A percentile compares a stretch with the other conserved stretches of the same genome.
Conservation (phyloP, 179 eudicot species). For the Heliamphora pulchella region DNA sequence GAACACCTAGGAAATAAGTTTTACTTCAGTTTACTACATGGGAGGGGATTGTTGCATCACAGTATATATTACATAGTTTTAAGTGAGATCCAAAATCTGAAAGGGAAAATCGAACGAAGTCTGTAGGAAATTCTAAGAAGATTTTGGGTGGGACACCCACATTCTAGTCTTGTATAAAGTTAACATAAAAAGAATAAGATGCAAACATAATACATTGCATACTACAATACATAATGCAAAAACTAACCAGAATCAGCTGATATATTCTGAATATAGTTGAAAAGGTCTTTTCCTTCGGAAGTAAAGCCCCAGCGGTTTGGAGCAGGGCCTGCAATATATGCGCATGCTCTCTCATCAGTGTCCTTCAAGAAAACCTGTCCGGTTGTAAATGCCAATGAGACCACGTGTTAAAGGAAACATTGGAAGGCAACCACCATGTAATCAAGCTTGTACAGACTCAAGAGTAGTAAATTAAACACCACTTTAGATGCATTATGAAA, state of each 20-base stretch:
- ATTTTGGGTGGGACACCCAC: constrained; percentile 3
- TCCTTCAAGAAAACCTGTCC: constrained; percentile 83
- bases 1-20: background rate
- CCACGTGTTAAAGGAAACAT: constrained; percentile 1
- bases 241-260: constrained; percentile 27
- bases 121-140: background rate
- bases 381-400: constrained; percentile 15
- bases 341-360: constrained; percentile 99
- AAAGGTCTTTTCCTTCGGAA: constrained; percentile 63
- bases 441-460: background rate
- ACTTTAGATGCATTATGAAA: background rate
- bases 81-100: background rate
- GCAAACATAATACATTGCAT: background rate
- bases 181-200: background rate
- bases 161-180: background rate
- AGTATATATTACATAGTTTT: background rate
- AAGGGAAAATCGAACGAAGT: background rate
- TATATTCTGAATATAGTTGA: constrained; percentile 30
- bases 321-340: constrained; percentile 98
- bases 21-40: background rate
- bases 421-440: background rate
- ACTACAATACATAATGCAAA: background rate
- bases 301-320: constrained; percentile 97
- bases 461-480: background rate
- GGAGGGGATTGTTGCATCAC: background rate